Conservation (phyloP, 139 green algal species). For the Chlorella sorokiniana region DNA sequence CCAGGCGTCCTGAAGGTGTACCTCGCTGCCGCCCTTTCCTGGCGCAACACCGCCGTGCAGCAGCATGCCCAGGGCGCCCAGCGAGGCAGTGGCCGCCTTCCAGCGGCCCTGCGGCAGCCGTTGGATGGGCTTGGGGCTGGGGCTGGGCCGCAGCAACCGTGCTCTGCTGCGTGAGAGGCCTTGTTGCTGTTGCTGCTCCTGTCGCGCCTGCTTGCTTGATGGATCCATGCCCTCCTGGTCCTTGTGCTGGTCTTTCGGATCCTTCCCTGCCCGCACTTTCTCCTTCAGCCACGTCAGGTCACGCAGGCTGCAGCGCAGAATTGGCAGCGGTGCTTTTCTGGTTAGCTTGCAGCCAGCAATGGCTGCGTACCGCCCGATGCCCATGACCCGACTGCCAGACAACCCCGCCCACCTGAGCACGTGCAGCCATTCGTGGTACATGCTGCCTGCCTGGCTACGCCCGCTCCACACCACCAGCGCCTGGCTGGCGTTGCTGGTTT, state of each 20-base stretch:
- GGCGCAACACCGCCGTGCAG: constrained; percentile 25
- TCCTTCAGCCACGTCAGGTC: neutral
- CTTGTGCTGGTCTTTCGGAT: neutral
- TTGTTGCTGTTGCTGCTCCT: neutral
- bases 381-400: too few species aligned
- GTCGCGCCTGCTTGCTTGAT: neutral
- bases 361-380: neutral
- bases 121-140: neutral
- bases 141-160: too few species aligned
- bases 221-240: too few species aligned
- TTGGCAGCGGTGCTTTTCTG: neutral
- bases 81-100: constrained; percentile 10
- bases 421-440: neutral
- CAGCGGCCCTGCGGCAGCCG: constrained; percentile 14
- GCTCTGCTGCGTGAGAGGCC: neutral
- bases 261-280: neutral
- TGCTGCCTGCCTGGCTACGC: neutral
- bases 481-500: constrained; percentile 8
- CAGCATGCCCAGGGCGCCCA: constrained; percentile 6
- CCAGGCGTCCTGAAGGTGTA: constrained; percentile 1
- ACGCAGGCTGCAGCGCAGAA: neutral
- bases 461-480: constrained; percentile 28
- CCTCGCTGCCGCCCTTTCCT: neutral
- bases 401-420: neutral
- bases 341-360: neutral